Evolutionary conservation across 2,329 filamentous ascomycete genomes (phyloP), one percentile per base, ranked within the genome.

Genomic region (Xylaria sp.): DNA sequence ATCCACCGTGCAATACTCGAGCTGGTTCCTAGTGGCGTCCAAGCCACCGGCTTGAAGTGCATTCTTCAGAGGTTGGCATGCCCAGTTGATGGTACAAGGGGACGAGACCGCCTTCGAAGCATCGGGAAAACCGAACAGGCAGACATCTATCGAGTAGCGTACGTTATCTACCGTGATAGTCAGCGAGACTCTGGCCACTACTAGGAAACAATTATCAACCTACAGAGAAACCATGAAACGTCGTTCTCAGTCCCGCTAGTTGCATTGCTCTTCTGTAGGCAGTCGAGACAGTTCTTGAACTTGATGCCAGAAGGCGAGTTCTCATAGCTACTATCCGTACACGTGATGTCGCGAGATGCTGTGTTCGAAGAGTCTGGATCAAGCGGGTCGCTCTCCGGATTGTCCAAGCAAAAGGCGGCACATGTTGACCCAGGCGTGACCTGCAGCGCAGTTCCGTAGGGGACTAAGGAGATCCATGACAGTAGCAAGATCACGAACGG

Each of bases 351-450:
- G 0, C 75, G 73, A 1, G 77, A 63, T 17, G 73, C 78, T 0
- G 81, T 86, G 3, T 68, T 76, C 0, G 82, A 79, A 4, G 72
- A 67, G 1, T 66, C 65, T 0, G 79, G 65, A 19, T 77, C 72
- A 31, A 73, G 67, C 0, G 69, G 54, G 58, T 81, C 73, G 9
- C 68, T 70, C 11, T 74, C 71, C 0, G 69, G 59, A 2, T 74
- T 72, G 60, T 82, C 77, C 4, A 83, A 68, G 57, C 84, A 87
- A 1, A 80, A 60, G 0, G 78, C 71, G 0, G 82, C 77, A 67
- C 84, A 87, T 9, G 75, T 68, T 0, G 84, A 86, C 9, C 80
- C 80, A 0, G 83, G 81, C 1, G 82, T 79, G 1, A 85, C 79
- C 54, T 82, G 62, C 11, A 64, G 40, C 23, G 62, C 46, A 17